Evolutionary conservation across 371 early-diverging fungal species (phyloP).

Genomic region (Funneliformis caledonium): DNA sequence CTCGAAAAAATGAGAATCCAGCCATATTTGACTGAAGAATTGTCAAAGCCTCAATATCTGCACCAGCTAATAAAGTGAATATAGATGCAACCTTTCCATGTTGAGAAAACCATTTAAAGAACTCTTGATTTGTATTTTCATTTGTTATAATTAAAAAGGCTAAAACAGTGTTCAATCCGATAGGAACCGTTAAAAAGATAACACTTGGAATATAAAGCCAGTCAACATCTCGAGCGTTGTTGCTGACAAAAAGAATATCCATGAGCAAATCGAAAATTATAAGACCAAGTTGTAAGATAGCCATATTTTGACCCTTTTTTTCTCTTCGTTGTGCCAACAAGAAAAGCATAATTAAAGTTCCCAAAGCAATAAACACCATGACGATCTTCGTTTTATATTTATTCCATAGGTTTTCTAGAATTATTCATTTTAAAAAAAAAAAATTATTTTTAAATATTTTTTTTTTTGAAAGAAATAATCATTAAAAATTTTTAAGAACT

Average conservation of each 20-base stretch:
- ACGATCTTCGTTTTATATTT: background rate
- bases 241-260: slow-evolving; percentile 4
- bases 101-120: background rate
- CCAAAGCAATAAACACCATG: background rate
- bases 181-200: background rate
- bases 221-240: slow-evolving; percentile 2
- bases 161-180: background rate
- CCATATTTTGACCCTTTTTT: slow-evolving; percentile 6
- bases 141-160: slow-evolving; percentile 14
- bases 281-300: slow-evolving; percentile 4
- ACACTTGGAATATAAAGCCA: slow-evolving; percentile 23
- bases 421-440: background rate
- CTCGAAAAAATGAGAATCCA: background rate
- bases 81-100: background rate
- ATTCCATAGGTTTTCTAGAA: slow-evolving; percentile 1
- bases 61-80: slow-evolving; percentile 6
- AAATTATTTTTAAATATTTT: background rate
- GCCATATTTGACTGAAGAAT: slow-evolving; percentile 6
- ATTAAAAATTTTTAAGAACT: background rate
- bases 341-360: background rate
- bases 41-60: background rate
- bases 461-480: background rate
- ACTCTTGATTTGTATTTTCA: background rate
- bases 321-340: slow-evolving; percentile 16
- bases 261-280: slow-evolving; percentile 22